Evolutionary conservation across 768 basidiomycete species (phyloP).

Genomic region (Pholiota conissans): DNA sequence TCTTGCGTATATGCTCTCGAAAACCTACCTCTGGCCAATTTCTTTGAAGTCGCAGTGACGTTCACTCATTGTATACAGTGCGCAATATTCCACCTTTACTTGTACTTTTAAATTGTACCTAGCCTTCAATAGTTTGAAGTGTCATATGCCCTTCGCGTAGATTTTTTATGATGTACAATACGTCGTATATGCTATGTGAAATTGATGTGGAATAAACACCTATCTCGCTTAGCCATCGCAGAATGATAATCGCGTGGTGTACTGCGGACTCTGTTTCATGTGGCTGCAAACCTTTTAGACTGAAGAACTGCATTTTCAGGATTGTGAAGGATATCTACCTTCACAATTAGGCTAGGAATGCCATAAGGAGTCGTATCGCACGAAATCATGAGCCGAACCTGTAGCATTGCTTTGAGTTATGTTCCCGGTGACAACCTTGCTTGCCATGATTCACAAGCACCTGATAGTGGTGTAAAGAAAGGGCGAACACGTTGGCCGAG

Average conservation of each 20-base stretch:
- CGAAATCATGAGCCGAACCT: not conserved
- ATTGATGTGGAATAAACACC: not conserved
- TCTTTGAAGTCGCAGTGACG: not conserved
- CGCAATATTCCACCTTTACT: not conserved
- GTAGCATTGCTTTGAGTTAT: not conserved
- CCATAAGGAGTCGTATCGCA: not conserved
- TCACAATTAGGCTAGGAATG: not conserved
- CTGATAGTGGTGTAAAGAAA: not conserved
- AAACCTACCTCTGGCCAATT: not conserved
- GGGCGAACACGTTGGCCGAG: not conserved
- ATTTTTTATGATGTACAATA: not conserved
- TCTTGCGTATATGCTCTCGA: not conserved
- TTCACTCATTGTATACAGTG: not conserved
- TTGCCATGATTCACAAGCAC: not conserved
- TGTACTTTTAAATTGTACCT: constrained; percentile 2
- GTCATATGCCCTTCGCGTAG: not conserved
- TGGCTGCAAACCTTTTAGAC: not conserved
- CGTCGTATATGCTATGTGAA: not conserved
- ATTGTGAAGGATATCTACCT: not conserved
- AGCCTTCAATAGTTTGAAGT: not conserved
- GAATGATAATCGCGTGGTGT: not conserved
- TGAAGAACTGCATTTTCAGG: not conserved
- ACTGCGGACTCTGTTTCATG: not conserved
- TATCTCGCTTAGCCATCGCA: not conserved
- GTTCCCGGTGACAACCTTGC: not conserved